Evolutionary conservation across 345 rosid genomes (phyloP).

Genomic region (Euphorbia tirucalli): DNA sequence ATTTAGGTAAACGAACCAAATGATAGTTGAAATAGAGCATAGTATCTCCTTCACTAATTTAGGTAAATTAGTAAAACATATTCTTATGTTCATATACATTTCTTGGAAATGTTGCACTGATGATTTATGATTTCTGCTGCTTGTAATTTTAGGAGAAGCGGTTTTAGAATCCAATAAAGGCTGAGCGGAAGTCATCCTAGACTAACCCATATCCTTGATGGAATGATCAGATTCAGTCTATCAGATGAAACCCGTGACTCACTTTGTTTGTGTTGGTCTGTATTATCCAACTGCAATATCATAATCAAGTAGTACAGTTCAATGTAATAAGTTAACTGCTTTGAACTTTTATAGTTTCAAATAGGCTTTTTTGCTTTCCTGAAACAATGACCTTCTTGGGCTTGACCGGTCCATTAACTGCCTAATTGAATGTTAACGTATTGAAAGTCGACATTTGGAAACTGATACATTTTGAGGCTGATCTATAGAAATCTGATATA

Average conservation of each 20-base stretch:
- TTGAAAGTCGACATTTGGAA: too few species aligned
- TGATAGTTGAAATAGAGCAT: too few species aligned
- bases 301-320: not conserved
- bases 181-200: not conserved
- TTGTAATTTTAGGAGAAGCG: conserved; percentile 21
- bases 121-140: not conserved
- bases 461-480: too few species aligned
- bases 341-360: not conserved
- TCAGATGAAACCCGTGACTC: not conserved
- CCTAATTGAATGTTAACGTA: too few species aligned
- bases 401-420: too few species aligned
- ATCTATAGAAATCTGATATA: too few species aligned
- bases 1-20: too few species aligned
- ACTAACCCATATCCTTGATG: not conserved
- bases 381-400: too few species aligned
- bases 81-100: not conserved
- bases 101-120: not conserved
- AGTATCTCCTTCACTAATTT: not conserved
- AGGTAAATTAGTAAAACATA: not conserved
- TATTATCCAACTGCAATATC: not conserved
- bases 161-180: conserved; percentile 2
- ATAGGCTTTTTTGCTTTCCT: too few species aligned
- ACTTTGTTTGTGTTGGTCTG: not conserved
- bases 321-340: not conserved
- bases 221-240: not conserved